Conservation (phyloP, 768 basidiomycete species). For the Leccinum barrowsii region DNA sequence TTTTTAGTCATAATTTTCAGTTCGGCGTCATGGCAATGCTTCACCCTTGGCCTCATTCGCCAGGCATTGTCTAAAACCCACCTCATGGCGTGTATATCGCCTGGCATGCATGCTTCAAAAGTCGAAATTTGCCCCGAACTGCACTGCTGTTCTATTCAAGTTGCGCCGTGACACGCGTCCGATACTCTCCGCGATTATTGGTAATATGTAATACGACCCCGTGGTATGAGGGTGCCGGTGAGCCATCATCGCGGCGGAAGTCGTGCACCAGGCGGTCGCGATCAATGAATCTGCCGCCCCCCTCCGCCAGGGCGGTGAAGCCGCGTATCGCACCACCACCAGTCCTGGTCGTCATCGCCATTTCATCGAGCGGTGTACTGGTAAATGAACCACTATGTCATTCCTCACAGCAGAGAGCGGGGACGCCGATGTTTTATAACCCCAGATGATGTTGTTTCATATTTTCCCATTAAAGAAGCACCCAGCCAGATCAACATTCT, state of each 20-base stretch:
- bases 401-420: constrained; percentile 13
- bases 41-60: constrained; percentile 17
- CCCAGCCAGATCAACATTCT: constrained; percentile 11
- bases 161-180: constrained; percentile 23
- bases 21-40: constrained; percentile 19
- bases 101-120: constrained; percentile 22
- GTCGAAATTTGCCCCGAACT: constrained; percentile 11
- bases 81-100: constrained; percentile 22
- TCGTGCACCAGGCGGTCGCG: constrained; percentile 15
- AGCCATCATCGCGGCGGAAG: constrained; percentile 23
- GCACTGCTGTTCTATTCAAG: constrained; percentile 16
- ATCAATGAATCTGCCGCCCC: constrained; percentile 20
- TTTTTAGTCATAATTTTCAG: not conserved
- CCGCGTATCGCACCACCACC: constrained; percentile 21
- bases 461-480: constrained; percentile 21
- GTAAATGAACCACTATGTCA: constrained; percentile 20
- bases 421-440: constrained; percentile 20
- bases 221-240: constrained; percentile 13
- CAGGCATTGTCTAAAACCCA: constrained; percentile 13
- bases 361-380: constrained; percentile 17
- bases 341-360: constrained; percentile 24
- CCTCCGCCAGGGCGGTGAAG: constrained; percentile 21
- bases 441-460: constrained; percentile 12
- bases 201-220: constrained; percentile 28
- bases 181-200: constrained; percentile 19